A percentile compares a stretch with the other conserved stretches of the same genome.
Evolutionary conservation across 495 filamentous ascomycete genomes (phyloP).

Genomic region (Neurospora tetraspora): DNA sequence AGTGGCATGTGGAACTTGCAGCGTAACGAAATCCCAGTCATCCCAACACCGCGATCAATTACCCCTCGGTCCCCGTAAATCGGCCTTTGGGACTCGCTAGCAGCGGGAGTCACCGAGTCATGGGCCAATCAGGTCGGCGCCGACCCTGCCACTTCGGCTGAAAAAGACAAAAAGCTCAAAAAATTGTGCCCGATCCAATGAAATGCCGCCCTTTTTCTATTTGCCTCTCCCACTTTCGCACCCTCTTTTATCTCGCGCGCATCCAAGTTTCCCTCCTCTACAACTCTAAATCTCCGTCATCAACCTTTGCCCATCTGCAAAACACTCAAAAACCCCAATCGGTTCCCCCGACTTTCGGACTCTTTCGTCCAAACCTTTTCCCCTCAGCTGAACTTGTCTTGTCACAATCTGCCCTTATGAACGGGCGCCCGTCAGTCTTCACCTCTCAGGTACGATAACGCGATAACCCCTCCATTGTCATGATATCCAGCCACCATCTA

Average conservation of each 20-base stretch:
- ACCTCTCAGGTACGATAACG: slow-evolving; percentile 78
- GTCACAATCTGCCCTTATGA: slow-evolving; percentile 66
- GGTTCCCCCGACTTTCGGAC: not conserved
- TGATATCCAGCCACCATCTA: not conserved
- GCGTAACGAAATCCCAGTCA: not conserved
- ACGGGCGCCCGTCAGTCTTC: slow-evolving; percentile 84
- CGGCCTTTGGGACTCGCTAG: not conserved
- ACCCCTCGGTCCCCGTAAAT: not conserved
- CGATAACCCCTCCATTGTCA: not conserved
- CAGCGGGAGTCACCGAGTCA: not conserved
- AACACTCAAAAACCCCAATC: not conserved
- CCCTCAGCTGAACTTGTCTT: slow-evolving; percentile 15
- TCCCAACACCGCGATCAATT: not conserved
- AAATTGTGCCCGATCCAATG: not conserved
- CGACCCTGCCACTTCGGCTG: not conserved
- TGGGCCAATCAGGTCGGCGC: not conserved
- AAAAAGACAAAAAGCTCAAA: not conserved
- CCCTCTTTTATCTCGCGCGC: not conserved
- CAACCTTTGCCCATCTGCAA: slow-evolving; percentile 1
- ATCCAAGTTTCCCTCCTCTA: not conserved
- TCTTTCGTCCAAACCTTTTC: slow-evolving; percentile 3
- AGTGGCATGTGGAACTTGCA: not conserved
- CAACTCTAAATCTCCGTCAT: slow-evolving; percentile 2
- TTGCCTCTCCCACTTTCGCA: not conserved
- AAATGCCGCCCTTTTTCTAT: not conserved